Percentiles rank a stretch among this genome's conserved stretches.
Evolutionary conservation across 257 asterid species (phyloP).

Genomic region (Misopates orontium): DNA sequence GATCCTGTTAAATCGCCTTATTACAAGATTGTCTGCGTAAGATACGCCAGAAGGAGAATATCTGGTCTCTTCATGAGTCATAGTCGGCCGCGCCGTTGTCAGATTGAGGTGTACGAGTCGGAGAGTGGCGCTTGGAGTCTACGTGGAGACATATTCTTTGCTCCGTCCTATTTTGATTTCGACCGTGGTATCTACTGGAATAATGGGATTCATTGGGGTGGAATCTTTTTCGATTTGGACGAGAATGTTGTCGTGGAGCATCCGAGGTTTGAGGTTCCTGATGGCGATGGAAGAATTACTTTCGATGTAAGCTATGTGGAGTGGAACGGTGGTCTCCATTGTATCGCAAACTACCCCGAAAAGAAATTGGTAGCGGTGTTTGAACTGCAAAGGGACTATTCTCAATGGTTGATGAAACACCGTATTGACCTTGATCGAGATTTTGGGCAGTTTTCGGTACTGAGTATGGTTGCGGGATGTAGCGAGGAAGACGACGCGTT

Average conservation of each 20-base stretch:
- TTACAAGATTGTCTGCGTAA: conserved; percentile 30
- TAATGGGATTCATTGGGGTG: conserved; percentile 25
- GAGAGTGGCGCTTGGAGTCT: conserved; percentile 20
- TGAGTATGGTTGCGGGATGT: conserved; percentile 24
- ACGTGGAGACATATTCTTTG: conserved; percentile 5
- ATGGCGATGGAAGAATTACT: not conserved
- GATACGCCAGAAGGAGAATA: conserved; percentile 6
- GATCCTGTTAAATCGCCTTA: conserved; percentile 24
- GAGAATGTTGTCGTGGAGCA: conserved; percentile 19
- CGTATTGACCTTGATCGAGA: not conserved
- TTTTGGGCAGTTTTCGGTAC: conserved; percentile 10
- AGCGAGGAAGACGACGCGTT: conserved; percentile 14
- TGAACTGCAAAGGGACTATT: conserved; percentile 23
- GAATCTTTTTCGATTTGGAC: conserved; percentile 8
- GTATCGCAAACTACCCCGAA: not conserved
- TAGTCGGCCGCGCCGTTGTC: not conserved
- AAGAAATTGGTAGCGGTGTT: conserved; percentile 28
- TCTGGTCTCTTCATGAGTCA: not conserved
- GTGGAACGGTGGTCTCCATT: not conserved
- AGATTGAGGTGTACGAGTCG: conserved; percentile 27
- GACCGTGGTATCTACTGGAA: conserved; percentile 32
- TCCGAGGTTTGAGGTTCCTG: conserved; percentile 24
- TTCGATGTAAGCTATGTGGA: not conserved
- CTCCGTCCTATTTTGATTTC: conserved; percentile 7
- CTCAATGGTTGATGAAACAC: conserved; percentile 24